Evolutionary conservation across 495 filamentous ascomycete species (phyloP).

Genomic region (Schizothecium vesticola): DNA sequence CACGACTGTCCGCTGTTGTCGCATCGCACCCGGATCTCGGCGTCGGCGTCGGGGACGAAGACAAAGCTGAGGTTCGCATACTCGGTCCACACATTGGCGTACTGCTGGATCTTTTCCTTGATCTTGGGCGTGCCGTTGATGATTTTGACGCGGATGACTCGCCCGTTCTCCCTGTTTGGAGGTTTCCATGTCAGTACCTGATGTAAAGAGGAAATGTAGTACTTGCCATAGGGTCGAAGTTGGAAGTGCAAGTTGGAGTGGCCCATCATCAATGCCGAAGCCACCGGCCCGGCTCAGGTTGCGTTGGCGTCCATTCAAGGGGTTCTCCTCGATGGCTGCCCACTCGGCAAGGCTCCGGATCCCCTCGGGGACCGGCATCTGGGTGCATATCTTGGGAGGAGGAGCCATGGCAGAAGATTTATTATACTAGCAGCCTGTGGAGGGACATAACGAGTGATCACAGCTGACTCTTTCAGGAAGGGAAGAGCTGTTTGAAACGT

Average conservation of each 20-base stretch:
- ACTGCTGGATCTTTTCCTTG: conserved; percentile 10
- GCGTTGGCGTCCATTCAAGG: not conserved
- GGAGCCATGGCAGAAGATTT: not conserved
- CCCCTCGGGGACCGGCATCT: not conserved
- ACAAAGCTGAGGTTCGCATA: conserved; percentile 6
- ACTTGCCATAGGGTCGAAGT: no score
- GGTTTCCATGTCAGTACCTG: no score
- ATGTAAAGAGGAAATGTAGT: no score
- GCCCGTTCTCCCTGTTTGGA: conserved; percentile 4
- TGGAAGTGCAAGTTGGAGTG: no score
- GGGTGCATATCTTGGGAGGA: conserved; percentile 5
- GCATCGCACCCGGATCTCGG: conserved; percentile 5
- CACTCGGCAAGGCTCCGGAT: not conserved
- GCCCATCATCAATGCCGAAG: no score
- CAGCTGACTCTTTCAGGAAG: no score
- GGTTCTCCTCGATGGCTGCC: conserved; percentile 3
- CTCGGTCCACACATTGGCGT: conserved; percentile 1
- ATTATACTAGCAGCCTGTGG: no score
- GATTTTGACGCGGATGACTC: conserved; percentile 9
- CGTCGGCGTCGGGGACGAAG: conserved; percentile 1
- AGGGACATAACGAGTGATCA: not conserved
- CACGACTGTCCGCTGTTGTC: conserved; percentile 1
- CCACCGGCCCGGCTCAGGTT: no score
- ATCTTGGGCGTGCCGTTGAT: conserved; percentile 3
- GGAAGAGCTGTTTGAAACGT: no score